phyloP scores from a whole-genome alignment of 2,329 filamentous ascomycete genomes.

The Phyllosticta capitalensis region DNA sequence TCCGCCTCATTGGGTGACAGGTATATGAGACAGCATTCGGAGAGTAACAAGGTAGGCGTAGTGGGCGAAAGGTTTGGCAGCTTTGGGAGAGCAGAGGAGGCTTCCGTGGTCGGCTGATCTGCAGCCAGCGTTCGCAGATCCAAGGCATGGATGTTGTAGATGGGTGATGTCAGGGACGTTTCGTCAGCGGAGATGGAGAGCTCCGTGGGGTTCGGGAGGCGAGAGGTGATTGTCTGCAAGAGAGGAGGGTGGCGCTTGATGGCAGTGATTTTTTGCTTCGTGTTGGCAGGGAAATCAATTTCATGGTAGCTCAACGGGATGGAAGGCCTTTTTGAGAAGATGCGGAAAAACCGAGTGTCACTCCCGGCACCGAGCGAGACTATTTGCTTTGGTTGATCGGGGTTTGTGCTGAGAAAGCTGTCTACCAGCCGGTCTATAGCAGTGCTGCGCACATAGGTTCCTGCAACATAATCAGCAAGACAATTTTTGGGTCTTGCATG shows the following conservation, averaged over 20 bases:
- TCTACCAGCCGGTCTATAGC: conserved; percentile 71
- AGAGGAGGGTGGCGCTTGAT: conserved; percentile 24
- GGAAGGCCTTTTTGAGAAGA: conserved; percentile 45
- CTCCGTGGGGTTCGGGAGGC: conserved; percentile 23
- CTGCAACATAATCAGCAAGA: conserved; percentile 36
- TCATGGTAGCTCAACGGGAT: conserved; percentile 69
- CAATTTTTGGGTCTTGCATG: not conserved
- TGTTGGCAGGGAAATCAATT: conserved; percentile 74
- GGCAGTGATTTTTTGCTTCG: conserved; percentile 51
- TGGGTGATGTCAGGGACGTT: conserved; percentile 37
- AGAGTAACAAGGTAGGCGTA: conserved; percentile 75
- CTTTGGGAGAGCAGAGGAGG: conserved; percentile 17
- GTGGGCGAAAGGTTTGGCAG: conserved; percentile 41
- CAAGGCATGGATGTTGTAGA: conserved; percentile 47
- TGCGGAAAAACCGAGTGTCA: conserved; percentile 77
- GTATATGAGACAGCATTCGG: conserved; percentile 94
- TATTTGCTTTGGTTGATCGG: conserved; percentile 55
- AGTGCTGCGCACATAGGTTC: conserved; percentile 83
- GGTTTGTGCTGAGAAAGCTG: conserved; percentile 51
- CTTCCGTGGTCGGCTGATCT: conserved; percentile 10
- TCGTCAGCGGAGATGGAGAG: conserved; percentile 29
- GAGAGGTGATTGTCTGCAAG: conserved; percentile 18
- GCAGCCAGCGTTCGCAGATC: conserved; percentile 56
- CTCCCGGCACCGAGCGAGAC: conserved; percentile 89
- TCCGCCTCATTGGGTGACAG: conserved; percentile 57